A percentile compares a stretch with the other conserved stretches of the same genome.
Conservation (phyloP, 1,139 yeast species). For the Neolecta irregularis region DNA sequence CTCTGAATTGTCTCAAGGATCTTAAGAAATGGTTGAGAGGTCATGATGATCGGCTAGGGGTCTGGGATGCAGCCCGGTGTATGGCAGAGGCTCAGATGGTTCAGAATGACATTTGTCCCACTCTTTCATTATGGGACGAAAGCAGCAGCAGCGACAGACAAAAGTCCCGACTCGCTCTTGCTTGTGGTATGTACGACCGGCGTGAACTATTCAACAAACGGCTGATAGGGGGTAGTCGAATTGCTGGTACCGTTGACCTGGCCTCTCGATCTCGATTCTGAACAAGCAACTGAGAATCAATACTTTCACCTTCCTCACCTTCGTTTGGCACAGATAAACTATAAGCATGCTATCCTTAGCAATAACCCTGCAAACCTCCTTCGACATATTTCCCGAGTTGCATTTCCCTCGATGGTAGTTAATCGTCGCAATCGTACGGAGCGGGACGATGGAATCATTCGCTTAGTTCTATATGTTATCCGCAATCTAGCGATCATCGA, state of each 20-base stretch:
- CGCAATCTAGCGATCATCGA: constrained; percentile 61
- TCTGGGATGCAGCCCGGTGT: constrained; percentile 74
- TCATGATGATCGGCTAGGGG: constrained; percentile 56
- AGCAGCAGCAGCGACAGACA: constrained; percentile 18
- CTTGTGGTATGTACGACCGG: constrained; percentile 13
- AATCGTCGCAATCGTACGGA: constrained; percentile 44
- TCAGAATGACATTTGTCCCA: constrained; percentile 54
- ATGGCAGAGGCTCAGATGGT: constrained; percentile 71
- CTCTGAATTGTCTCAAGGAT: constrained; percentile 76
- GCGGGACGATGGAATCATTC: constrained; percentile 57
- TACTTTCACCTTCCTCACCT: constrained; percentile 43
- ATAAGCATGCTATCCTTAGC: constrained; percentile 53
- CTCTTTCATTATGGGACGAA: constrained; percentile 61
- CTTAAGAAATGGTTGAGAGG: constrained; percentile 72
- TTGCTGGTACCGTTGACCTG: constrained; percentile 71
- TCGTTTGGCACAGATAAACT: constrained; percentile 48
- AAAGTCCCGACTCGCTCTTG: constrained; percentile 15
- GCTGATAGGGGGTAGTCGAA: constrained; percentile 37
- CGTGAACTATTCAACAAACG: neutral
- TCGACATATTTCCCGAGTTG: constrained; percentile 54
- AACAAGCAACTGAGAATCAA: constrained; percentile 36
- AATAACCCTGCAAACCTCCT: constrained; percentile 48
- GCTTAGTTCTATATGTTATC: constrained; percentile 56
- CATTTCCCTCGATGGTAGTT: constrained; percentile 43
- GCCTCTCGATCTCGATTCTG: constrained; percentile 53